Percentiles rank a stretch among this genome's conserved stretches.
Evolutionary conservation across 2,329 filamentous ascomycete species (phyloP).

Genomic region (Microdochium bolleyi): DNA sequence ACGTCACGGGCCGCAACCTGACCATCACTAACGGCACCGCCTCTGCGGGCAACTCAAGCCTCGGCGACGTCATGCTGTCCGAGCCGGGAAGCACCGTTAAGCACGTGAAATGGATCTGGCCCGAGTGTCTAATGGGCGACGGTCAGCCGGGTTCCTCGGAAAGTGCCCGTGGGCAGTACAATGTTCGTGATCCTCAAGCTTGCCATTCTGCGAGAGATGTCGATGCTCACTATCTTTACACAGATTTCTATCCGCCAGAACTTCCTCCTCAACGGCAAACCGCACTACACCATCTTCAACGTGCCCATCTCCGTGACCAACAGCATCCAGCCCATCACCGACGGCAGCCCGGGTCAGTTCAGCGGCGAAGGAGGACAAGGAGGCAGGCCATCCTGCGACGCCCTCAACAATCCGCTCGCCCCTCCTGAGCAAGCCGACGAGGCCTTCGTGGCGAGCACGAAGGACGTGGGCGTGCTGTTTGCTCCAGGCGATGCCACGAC

Average conservation of each 20-base stretch:
- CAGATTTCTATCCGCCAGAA: constrained; percentile 64
- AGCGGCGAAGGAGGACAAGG: neutral
- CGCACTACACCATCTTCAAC: constrained; percentile 65
- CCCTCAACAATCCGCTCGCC: constrained; percentile 42
- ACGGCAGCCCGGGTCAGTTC: constrained; percentile 16
- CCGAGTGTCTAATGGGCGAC: constrained; percentile 57
- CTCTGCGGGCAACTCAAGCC: constrained; percentile 39
- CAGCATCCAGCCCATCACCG: constrained; percentile 35
- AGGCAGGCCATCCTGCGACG: constrained; percentile 33
- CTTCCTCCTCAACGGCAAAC: constrained; percentile 55
- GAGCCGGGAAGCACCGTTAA: constrained; percentile 64
- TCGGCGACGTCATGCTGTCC: constrained; percentile 55
- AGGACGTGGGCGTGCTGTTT: constrained; percentile 38
- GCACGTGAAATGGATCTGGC: constrained; percentile 67
- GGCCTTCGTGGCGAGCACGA: constrained; percentile 21
- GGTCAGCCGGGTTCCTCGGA: constrained; percentile 34
- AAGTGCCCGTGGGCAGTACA: constrained; percentile 54
- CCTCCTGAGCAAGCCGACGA: constrained; percentile 34
- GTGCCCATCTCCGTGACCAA: constrained; percentile 63
- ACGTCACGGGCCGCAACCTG: constrained; percentile 55
- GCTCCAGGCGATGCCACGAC: constrained; percentile 41
- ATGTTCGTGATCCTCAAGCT: constrained; percentile 30
- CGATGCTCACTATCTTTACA: neutral
- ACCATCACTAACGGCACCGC: constrained; percentile 59
- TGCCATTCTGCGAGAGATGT: neutral